Percentiles rank a stretch among this genome's conserved stretches.
These are phyloP conservation scores for Picea sitchensis DNA, from an alignment of 75 land plant species.

Conservation along the genomic window DNA sequence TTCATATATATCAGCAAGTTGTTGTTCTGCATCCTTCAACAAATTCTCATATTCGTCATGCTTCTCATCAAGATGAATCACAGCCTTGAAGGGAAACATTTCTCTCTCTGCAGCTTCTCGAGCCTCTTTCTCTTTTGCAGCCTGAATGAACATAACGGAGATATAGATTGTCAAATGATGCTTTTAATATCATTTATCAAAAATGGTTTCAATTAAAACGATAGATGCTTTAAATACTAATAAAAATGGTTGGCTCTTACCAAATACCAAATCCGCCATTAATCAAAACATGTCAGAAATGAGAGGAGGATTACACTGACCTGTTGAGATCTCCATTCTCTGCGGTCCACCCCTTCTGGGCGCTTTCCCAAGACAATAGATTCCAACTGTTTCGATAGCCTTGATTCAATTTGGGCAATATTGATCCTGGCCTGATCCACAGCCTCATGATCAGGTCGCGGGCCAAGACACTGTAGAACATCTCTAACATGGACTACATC, in stretches of 20 bases:
- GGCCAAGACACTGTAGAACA: constrained; percentile 43
- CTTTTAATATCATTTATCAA: neutral
- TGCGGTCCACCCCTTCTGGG: constrained; percentile 17
- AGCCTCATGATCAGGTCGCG: constrained; percentile 71
- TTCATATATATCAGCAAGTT: constrained; percentile 7
- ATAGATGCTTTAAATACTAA: neutral
- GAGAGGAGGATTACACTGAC: neutral
- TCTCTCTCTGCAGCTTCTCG: constrained; percentile 26
- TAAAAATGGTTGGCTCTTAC: neutral
- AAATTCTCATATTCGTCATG: constrained; percentile 22
- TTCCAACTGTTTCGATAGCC: constrained; percentile 33
- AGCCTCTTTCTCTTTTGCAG: constrained; percentile 18
- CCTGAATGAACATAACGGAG: constrained; percentile 12
- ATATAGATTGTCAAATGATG: neutral
- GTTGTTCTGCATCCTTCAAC: constrained; percentile 26
- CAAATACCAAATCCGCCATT: neutral
- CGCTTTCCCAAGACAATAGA: constrained; percentile 23
- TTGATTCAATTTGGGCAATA: constrained; percentile 44
- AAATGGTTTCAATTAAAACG: neutral
- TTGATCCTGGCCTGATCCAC: constrained; percentile 56
- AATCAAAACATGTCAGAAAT: neutral
- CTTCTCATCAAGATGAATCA: constrained; percentile 28
- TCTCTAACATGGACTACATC: constrained; percentile 60
- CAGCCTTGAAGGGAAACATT: constrained; percentile 24
- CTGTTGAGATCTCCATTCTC: constrained; percentile 23